These are phyloP conservation scores for Naganishia cerealis DNA, from an alignment of 1,284 basidiomycete genomes.

Conservation along the genomic window DNA sequence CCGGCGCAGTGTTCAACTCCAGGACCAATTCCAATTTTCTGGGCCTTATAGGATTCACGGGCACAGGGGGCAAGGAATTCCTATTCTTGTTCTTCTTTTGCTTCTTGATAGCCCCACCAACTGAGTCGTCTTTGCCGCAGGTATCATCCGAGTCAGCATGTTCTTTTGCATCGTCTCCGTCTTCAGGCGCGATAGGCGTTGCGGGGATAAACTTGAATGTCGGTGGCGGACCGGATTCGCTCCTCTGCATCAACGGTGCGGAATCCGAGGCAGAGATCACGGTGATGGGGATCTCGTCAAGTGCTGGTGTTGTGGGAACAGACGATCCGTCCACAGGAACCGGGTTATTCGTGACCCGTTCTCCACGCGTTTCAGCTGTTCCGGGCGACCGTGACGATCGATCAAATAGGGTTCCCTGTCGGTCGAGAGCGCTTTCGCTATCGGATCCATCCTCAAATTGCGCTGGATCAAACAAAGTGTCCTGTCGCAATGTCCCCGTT, in stretches of 20 bases:
- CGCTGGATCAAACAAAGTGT: slow-evolving; percentile 9
- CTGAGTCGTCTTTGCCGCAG: not conserved
- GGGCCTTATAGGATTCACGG: slow-evolving; percentile 20
- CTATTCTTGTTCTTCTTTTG: slow-evolving; percentile 1
- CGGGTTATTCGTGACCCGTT: not conserved
- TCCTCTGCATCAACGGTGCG: slow-evolving; percentile 10
- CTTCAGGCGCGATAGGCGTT: slow-evolving; percentile 14
- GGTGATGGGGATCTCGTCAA: not conserved
- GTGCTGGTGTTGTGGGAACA: not conserved
- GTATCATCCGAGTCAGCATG: not conserved
- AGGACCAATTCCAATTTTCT: slow-evolving; percentile 15
- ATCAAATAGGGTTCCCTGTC: not conserved
- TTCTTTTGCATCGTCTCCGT: not conserved
- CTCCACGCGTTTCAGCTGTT: not conserved
- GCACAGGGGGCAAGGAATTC: slow-evolving; percentile 4
- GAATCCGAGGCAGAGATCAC: not conserved
- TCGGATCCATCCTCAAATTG: slow-evolving; percentile 27
- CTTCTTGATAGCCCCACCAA: not conserved
- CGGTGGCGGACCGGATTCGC: slow-evolving; percentile 19
- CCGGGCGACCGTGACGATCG: not conserved
- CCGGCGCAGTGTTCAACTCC: not conserved
- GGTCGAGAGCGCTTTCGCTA: not conserved
- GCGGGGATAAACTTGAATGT: slow-evolving; percentile 26
- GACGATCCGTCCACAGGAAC: not conserved
- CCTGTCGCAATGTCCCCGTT: not conserved